Evolutionary conservation across 129 eudicot species (phyloP).

Genomic region (Deinandra increscens): DNA sequence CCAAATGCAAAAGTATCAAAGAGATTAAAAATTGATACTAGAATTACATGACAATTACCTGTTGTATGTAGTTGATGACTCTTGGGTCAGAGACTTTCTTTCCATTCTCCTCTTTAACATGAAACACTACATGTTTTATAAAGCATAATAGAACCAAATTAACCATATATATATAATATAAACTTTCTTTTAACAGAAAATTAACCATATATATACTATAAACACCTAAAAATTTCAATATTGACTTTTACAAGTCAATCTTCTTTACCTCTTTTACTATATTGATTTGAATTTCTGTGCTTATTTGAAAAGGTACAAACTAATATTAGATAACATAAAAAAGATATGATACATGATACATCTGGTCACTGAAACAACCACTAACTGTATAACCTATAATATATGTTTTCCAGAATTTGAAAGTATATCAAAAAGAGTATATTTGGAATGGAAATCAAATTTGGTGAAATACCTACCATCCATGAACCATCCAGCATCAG

Average conservation of each 20-base stretch:
- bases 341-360: background rate
- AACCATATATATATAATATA: slow-evolving; percentile 5
- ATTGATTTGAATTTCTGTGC: slow-evolving; percentile 2
- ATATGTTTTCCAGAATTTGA: background rate
- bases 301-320: background rate
- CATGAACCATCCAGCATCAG: slow-evolving; percentile 91
- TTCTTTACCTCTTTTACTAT: background rate
- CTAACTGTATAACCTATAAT: background rate
- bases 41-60: slow-evolving; percentile 35
- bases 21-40: background rate
- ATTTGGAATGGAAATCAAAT: background rate
- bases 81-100: slow-evolving; percentile 53
- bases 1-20: background rate
- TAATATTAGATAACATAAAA: background rate
- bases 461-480: slow-evolving; percentile 64
- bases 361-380: background rate
- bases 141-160: background rate
- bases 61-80: slow-evolving; percentile 57
- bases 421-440: background rate
- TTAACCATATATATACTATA: slow-evolving; percentile 4
- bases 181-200: too few species aligned
- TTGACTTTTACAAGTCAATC: background rate
- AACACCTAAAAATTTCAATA: background rate
- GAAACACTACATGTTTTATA: slow-evolving; percentile 51
- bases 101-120: slow-evolving; percentile 67